Evolutionary conservation across 1,284 basidiomycete species (phyloP).

Genomic region (Apiotrichum akiyoshidainum): DNA sequence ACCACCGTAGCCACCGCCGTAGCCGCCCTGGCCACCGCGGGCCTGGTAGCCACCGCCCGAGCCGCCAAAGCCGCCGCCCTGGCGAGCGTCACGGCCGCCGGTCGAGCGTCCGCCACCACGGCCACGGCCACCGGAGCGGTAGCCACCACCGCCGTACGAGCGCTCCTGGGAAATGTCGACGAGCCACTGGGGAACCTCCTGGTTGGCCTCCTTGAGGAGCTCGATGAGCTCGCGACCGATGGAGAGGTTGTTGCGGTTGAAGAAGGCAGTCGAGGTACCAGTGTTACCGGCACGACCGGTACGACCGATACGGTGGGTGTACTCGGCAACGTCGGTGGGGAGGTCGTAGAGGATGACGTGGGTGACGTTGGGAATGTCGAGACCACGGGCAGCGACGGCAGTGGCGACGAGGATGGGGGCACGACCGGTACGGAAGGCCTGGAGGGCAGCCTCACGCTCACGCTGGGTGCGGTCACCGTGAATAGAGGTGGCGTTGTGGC

Average conservation of each 20-base stretch:
- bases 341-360: slow-evolving; percentile 95
- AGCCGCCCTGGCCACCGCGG: slow-evolving; percentile 56
- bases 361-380: slow-evolving; percentile 99
- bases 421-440: slow-evolving; percentile 90
- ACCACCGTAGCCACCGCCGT: slow-evolving; percentile 57
- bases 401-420: slow-evolving; percentile 97
- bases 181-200: slow-evolving; percentile 90
- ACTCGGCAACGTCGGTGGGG: slow-evolving; percentile 98
- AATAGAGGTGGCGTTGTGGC: slow-evolving; percentile 89
- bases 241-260: slow-evolving; percentile 87
- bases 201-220: slow-evolving; percentile 92
- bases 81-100: slow-evolving; percentile 55
- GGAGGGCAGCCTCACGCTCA: slow-evolving; percentile 91
- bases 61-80: slow-evolving; percentile 45
- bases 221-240: slow-evolving; percentile 90
- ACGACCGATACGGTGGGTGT: slow-evolving; percentile 97
- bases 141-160: slow-evolving; percentile 63
- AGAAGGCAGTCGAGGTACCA: slow-evolving; percentile 92
- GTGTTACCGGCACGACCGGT: slow-evolving; percentile 98
- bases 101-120: slow-evolving; percentile 59
- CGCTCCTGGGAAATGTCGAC: slow-evolving; percentile 80
- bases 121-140: slow-evolving; percentile 56
- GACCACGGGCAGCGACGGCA: slow-evolving; percentile 95
- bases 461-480: slow-evolving; percentile 97
- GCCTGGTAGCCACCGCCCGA: slow-evolving; percentile 26